phyloP scores from a whole-genome alignment of 176 grass and related monocot species.

The Oryza longistaminata region DNA sequence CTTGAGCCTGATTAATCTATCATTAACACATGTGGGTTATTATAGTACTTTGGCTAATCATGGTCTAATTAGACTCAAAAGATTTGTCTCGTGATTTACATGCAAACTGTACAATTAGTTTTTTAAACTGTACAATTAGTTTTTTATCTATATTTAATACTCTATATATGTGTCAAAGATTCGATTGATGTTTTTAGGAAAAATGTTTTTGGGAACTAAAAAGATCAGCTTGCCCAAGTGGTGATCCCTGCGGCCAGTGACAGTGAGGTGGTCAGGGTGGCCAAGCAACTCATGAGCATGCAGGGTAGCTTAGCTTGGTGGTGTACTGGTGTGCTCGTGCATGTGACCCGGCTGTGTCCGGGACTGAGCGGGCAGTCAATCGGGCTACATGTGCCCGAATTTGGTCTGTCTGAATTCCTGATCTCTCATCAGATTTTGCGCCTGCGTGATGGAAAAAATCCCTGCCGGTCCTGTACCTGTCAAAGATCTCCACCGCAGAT shows the following conservation, averaged over 20 bases:
- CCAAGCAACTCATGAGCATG: no score
- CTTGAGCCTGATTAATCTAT: no score
- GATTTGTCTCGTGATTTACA: no score
- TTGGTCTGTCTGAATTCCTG: constrained; percentile 16
- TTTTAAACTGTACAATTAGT: no score
- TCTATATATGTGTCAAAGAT: no score
- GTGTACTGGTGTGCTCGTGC: constrained; percentile 10
- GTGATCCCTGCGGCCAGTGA: background rate
- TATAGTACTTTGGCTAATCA: no score
- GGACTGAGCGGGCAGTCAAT: constrained; percentile 6
- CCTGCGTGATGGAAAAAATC: background rate
- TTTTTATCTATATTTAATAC: no score
- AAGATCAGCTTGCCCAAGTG: background rate
- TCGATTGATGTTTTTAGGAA: no score
- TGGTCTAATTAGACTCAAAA: no score
- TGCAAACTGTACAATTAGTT: no score
- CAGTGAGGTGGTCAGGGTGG: background rate
- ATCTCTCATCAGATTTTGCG: constrained; percentile 22
- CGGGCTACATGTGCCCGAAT: constrained; percentile 35
- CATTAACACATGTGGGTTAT: no score
- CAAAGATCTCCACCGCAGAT: constrained; percentile 33
- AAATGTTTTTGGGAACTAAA: no score
- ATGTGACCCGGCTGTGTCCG: constrained; percentile 40
- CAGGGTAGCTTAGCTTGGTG: background rate
- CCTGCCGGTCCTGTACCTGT: constrained; percentile 21